Evolutionary conservation across 441 rosid species (phyloP), one percentile per base, ranked within the genome.

Genomic region (Gossypium gossypioides): DNA sequence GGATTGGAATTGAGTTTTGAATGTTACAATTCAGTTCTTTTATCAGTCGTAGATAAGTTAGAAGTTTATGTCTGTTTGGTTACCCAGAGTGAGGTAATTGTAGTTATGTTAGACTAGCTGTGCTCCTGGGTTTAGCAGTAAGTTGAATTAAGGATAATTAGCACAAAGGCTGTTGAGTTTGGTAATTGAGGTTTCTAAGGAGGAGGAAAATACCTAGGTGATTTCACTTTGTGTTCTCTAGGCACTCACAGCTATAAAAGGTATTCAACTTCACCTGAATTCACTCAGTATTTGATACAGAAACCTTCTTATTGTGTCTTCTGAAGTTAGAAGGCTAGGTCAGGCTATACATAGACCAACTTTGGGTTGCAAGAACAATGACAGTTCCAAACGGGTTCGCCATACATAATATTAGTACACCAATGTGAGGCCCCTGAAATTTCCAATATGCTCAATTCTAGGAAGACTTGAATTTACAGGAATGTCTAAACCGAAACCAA

Each of bases 11-110:
- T 61, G 22, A 32, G 15, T 64, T 5, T 21, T 29, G 24, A 21
- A 12, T 21, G 29, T 42, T 42, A 40, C 16, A 64, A 42, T 64
- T 44, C 13, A 34, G 13, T 40, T 40, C 0, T 63, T 63, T 42
- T 42, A 19, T 63, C 54, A 42, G 54, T 64, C 25, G 18, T 9
- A 64, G 13, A 42, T 61, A 5, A 50, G 32, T 64, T 64, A 44
- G 69, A 64, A 64, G 54, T 21, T 42, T 21, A 13, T 12, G 5
- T 7, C 54, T 64, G 32, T 64, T 64, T 42, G 69, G 51, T 64
- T 64, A 29, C 54, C 9, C 10, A 27, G 51, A 64, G 29, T 64
- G 54, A 64, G 52, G 69, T 64, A 64, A 64, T 64, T 42, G 48
- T 22, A 15, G 51, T 10, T 24, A 66, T 66, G 40, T 22, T 42